Base-by-base conservation (phyloP, 1,284 basidiomycete species). In the Omphalotus olearius region DNA sequence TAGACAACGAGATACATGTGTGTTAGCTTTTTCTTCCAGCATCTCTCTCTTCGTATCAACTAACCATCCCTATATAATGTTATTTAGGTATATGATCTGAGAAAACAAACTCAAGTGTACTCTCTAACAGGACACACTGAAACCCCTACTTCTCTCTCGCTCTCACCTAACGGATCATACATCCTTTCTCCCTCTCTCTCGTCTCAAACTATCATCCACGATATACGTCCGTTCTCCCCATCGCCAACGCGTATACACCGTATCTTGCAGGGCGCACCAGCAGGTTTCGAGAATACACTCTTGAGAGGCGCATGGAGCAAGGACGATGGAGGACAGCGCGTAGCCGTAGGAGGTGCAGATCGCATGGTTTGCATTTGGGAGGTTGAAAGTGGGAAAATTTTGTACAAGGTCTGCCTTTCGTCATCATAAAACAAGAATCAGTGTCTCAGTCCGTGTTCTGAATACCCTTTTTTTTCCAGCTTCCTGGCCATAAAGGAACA, bases 1-100 rank as follows among this genome's bases (percentile, higher is more conserved):
- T 98, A 60, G 94, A 97, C 69, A 98, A 98, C 60, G 91, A 92
- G 66, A 86, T 97, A 57, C 92, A 96, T 66, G 93, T 93, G 64
- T 57, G 87, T 75, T 17, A 17, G 6, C 35, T 3, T 14, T 33
- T 39, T 51, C 25, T 35, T 11, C 26, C 16, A 18, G 28, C 52
- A 41, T 17, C 5, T 45, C 37, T 46, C 28, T 47, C 23, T 52
- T 53, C 41, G n/a, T 52, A 35, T 20, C 45, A 28, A 14, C 36
- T 20, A 23, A 47, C n/a, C 13, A 14, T 25, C n/a, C 18, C 53
- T 47, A 47, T 39, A 17, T 49, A 45, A 47, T 47, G 30, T 26
- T 6, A 28, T n/a, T 16, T 30, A 93, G 89, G 83, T 93, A 20
- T 93, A 89, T 65, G 93, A 96, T 69, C 70, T 96, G 47, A 80